Evolutionary conservation across 2,329 filamentous ascomycete species (phyloP).

Genomic region (Alternaria arbusti): DNA sequence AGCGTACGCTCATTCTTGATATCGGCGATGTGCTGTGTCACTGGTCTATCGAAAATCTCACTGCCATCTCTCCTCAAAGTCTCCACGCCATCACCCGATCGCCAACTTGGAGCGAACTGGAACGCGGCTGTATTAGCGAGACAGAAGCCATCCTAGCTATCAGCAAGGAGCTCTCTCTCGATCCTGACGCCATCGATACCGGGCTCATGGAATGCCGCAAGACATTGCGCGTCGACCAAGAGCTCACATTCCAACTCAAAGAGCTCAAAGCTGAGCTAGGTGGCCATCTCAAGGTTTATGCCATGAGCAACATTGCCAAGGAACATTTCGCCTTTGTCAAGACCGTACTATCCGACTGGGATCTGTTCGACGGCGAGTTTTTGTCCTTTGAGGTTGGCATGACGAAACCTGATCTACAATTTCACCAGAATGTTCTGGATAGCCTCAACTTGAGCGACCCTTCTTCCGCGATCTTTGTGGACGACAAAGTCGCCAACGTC

Average conservation of each 20-base stretch:
- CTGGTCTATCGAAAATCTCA: constrained; percentile 35
- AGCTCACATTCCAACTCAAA: constrained; percentile 27
- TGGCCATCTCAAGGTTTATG: constrained; percentile 29
- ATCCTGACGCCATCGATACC: constrained; percentile 26
- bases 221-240: constrained; percentile 32
- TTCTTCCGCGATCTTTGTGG: constrained; percentile 34
- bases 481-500: constrained; percentile 30
- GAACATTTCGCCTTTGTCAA: constrained; percentile 36
- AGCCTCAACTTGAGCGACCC: constrained; percentile 16
- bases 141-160: constrained; percentile 20
- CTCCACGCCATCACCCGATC: constrained; percentile 35
- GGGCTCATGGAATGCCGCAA: constrained; percentile 38
- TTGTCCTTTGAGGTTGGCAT: constrained; percentile 42
- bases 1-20: constrained; percentile 39
- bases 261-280: constrained; percentile 18
- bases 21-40: constrained; percentile 47
- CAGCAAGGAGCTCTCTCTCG: constrained; percentile 30
- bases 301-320: constrained; percentile 43
- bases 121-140: constrained; percentile 32
- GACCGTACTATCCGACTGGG: constrained; percentile 34
- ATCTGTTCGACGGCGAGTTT: constrained; percentile 45
- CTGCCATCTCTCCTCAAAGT: constrained; percentile 23
- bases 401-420: constrained; percentile 45
- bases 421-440: constrained; percentile 42
- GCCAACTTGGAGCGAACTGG: constrained; percentile 35